phyloP scores from a whole-genome alignment of 2,329 filamentous ascomycete genomes.

The Kalmusia sp. region DNA sequence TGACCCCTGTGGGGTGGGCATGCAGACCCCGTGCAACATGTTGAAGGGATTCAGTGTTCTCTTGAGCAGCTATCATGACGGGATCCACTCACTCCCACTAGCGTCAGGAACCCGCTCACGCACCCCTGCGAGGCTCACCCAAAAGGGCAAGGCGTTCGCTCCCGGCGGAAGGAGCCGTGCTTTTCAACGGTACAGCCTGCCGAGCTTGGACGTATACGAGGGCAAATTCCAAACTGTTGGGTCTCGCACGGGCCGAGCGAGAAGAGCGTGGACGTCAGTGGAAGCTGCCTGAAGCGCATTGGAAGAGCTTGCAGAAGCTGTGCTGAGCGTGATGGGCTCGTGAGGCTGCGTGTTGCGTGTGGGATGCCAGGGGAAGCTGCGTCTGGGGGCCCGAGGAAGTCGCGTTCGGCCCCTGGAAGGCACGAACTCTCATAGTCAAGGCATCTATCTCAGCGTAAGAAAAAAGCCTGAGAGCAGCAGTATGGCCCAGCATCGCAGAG shows the following conservation, averaged over 20 bases:
- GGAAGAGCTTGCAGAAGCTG: neutral
- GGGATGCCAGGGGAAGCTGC: neutral
- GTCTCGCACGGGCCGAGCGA: neutral
- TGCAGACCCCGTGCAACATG: conserved; percentile 26
- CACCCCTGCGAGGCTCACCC: neutral
- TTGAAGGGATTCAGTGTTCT: conserved; percentile 21
- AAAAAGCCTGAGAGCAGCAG: neutral
- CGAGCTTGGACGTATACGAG: neutral
- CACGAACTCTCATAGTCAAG: neutral
- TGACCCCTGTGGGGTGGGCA: conserved; percentile 12
- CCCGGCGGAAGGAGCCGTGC: neutral
- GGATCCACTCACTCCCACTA: neutral
- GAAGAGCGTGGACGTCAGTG: neutral
- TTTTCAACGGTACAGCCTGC: neutral
- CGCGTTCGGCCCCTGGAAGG: neutral
- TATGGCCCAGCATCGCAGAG: too few species aligned
- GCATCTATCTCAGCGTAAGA: neutral
- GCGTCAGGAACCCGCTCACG: neutral
- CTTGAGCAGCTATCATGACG: conserved; percentile 10
- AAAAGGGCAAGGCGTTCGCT: neutral
- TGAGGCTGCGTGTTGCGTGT: neutral
- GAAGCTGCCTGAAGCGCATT: neutral
- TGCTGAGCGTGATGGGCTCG: neutral
- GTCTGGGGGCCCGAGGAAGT: neutral
- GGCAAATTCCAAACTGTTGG: neutral